Conservation (phyloP, 306 rosid species). For the Geum urbanum region DNA sequence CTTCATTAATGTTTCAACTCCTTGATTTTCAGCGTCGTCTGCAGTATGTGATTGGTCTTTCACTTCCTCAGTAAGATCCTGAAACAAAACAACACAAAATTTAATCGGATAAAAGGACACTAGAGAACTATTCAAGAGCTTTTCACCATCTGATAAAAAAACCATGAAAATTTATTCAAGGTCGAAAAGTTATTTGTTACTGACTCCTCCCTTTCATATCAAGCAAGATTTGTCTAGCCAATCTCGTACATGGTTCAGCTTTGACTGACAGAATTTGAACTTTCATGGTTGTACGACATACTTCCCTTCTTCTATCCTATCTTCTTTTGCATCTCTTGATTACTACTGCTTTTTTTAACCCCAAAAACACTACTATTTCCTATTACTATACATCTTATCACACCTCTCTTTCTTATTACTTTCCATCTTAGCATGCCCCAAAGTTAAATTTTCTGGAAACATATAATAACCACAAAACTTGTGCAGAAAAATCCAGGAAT, state of each 20-base stretch:
- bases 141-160: neutral
- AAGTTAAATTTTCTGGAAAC: neutral
- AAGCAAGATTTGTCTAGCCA: too few relatives aligned
- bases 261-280: too few relatives aligned
- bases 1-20: constrained; percentile 31
- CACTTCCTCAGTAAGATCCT: constrained; percentile 51
- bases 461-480: neutral
- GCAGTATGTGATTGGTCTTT: constrained; percentile 35
- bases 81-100: constrained; percentile 31
- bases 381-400: too few relatives aligned
- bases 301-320: too few relatives aligned
- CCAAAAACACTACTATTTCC: too few relatives aligned
- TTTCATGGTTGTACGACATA: too few relatives aligned
- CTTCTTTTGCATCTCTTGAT: too few relatives aligned
- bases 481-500: neutral
- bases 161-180: neutral
- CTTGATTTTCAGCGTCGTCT: constrained; percentile 43
- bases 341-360: too few relatives aligned
- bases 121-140: neutral
- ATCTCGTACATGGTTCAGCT: too few relatives aligned
- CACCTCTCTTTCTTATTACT: too few relatives aligned
- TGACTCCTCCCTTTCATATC: too few relatives aligned
- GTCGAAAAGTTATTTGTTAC: too few relatives aligned
- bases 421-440: neutral
- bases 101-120: neutral